phyloP scores from a whole-genome alignment of 208 protist genomes.

The Borovskyia barvae region DNA sequence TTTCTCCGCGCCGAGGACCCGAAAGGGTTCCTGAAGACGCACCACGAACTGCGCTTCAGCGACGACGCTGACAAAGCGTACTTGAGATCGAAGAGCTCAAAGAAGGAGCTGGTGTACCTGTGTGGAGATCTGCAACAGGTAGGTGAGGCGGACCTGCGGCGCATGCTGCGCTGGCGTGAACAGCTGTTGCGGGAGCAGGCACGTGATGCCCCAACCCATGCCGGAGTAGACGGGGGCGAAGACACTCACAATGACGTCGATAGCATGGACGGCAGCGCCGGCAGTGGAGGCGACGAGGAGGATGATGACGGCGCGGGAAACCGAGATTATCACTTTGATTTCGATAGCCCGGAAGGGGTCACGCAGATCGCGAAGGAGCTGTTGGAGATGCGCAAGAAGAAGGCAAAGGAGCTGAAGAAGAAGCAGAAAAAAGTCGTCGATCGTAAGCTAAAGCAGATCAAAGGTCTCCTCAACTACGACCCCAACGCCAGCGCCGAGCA shows the following conservation, averaged over 20 bases:
- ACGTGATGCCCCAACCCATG: constrained; percentile 9
- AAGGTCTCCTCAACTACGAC: constrained; percentile 92
- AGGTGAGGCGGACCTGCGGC: constrained; percentile 91
- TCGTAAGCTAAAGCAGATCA: constrained; percentile 90
- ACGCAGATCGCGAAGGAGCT: constrained; percentile 87
- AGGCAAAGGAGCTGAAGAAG: constrained; percentile 90
- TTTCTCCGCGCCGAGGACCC: constrained; percentile 91
- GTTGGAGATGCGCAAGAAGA: constrained; percentile 76
- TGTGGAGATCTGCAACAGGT: constrained; percentile 94
- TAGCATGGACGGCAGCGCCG: constrained; percentile 28
- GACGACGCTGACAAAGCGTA: constrained; percentile 75
- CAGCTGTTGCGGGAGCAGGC: constrained; percentile 73
- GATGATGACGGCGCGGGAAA: constrained; percentile 30
- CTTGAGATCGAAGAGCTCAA: constrained; percentile 80
- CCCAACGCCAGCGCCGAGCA: constrained; percentile 74
- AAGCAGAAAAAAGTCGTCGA: constrained; percentile 92
- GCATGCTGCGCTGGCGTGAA: constrained; percentile 94
- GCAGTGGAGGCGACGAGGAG: constrained; percentile 29
- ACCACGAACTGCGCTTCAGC: constrained; percentile 91
- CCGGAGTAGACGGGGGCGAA: constrained; percentile 4
- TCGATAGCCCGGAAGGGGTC: constrained; percentile 79
- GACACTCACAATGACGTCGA: constrained; percentile 24
- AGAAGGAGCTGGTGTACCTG: constrained; percentile 91
- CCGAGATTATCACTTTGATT: constrained; percentile 50
- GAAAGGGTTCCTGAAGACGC: constrained; percentile 79